Evolutionary conservation across 1,284 basidiomycete genomes (phyloP).

Genomic region (Ustilago sp.): DNA sequence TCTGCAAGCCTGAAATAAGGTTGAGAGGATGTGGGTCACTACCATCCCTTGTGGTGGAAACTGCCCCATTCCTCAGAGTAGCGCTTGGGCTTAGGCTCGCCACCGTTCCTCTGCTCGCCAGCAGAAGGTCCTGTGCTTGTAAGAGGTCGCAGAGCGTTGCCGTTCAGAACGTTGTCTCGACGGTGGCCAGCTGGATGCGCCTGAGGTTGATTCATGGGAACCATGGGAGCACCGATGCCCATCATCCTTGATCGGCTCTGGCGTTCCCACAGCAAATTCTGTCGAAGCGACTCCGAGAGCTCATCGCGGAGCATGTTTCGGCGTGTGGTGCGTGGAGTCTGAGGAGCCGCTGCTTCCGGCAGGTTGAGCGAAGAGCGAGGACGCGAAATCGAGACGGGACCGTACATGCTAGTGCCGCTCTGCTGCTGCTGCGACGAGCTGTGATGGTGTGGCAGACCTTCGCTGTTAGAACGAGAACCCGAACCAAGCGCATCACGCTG

Average conservation of each 20-base stretch:
- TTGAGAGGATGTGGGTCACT: background rate
- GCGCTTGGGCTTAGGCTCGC: slow-evolving; percentile 37
- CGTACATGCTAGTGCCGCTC: slow-evolving; percentile 17
- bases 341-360: slow-evolving; percentile 73
- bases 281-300: slow-evolving; percentile 83
- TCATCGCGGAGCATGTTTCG: slow-evolving; percentile 85
- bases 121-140: slow-evolving; percentile 44
- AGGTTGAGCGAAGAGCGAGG: slow-evolving; percentile 47
- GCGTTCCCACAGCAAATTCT: slow-evolving; percentile 86
- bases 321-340: slow-evolving; percentile 85
- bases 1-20: background rate
- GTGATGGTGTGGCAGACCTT: slow-evolving; percentile 32
- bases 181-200: slow-evolving; percentile 12
- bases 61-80: slow-evolving; percentile 59
- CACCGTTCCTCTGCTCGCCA: slow-evolving; percentile 18
- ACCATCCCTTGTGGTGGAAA: slow-evolving; percentile 67
- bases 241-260: slow-evolving; percentile 66
- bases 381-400: slow-evolving; percentile 41
- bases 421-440: slow-evolving; percentile 18
- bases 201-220: slow-evolving; percentile 22
- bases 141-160: slow-evolving; percentile 54
- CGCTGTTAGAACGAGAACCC: slow-evolving; percentile 53
- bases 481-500: slow-evolving; percentile 37
- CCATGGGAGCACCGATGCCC: slow-evolving; percentile 58
- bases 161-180: slow-evolving; percentile 55